phyloP scores from a whole-genome alignment of 2,329 filamentous ascomycete species.

The Ophiostoma ulmi region DNA sequence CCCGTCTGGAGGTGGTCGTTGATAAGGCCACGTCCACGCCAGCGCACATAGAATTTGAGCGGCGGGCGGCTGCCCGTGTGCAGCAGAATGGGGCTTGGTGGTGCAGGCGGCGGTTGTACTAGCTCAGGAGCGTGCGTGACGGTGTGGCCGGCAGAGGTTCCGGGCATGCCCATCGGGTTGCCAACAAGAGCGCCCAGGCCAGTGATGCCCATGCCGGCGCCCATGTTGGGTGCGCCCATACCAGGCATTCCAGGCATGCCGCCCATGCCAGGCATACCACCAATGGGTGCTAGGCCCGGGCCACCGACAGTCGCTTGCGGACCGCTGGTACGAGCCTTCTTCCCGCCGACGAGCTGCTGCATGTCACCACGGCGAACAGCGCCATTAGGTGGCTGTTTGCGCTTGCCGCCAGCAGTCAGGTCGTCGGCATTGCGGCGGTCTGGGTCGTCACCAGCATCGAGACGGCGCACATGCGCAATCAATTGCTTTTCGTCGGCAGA shows the following conservation, averaged over 20 bases:
- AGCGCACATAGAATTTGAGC: constrained; percentile 30
- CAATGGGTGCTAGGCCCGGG: constrained; percentile 15
- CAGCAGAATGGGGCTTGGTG: not conserved
- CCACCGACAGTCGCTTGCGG: constrained; percentile 14
- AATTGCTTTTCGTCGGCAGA: constrained; percentile 30
- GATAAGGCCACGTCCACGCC: constrained; percentile 30
- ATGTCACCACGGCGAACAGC: constrained; percentile 18
- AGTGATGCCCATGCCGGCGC: constrained; percentile 19
- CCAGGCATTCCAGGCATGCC: constrained; percentile 23
- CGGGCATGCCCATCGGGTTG: constrained; percentile 12
- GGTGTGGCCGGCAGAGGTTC: not conserved
- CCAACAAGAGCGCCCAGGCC: constrained; percentile 25
- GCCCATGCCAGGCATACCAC: constrained; percentile 20
- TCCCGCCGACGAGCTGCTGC: constrained; percentile 21
- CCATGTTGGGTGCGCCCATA: constrained; percentile 20
- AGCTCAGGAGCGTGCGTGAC: not conserved
- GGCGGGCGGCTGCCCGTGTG: constrained; percentile 23
- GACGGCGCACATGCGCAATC: constrained; percentile 29
- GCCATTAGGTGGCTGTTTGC: constrained; percentile 28
- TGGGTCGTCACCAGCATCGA: constrained; percentile 28
- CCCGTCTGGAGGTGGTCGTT: constrained; percentile 29
- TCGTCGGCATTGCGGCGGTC: constrained; percentile 21
- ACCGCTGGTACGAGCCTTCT: constrained; percentile 16
- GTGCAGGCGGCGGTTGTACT: not conserved
- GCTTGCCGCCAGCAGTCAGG: constrained; percentile 26